These are phyloP conservation scores for Lactarius hengduanensis DNA, from an alignment of 768 basidiomycete genomes.

Conservation along the genomic window DNA sequence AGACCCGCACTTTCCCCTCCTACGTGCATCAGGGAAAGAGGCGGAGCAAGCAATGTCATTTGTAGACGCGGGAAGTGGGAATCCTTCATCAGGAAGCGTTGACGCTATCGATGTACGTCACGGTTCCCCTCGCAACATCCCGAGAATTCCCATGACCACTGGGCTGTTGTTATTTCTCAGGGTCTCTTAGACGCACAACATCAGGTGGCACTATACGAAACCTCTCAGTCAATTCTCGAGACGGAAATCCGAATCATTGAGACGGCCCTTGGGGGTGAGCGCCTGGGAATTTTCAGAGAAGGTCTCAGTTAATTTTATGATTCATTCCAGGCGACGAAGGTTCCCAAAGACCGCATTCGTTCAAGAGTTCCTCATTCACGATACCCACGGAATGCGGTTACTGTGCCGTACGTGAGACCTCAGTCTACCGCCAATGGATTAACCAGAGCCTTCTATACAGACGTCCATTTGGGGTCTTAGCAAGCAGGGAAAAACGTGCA, in stretches of 20 bases:
- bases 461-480: conserved; percentile 84
- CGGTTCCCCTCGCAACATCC: conserved; percentile 24
- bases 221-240: conserved; percentile 55
- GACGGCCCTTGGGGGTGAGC: conserved; percentile 61
- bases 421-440: conserved; percentile 7
- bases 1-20: conserved; percentile 5
- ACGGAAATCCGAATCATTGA: conserved; percentile 65
- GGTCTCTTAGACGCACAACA: conserved; percentile 62
- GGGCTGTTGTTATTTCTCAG: conserved; percentile 37
- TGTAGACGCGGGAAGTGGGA: conserved; percentile 46
- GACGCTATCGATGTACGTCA: conserved; percentile 59
- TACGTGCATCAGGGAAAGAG: conserved; percentile 47
- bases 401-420: conserved; percentile 43
- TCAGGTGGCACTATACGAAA: conserved; percentile 52
- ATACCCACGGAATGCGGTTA: conserved; percentile 81
- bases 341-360: conserved; percentile 64
- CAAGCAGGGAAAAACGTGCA: conserved; percentile 86
- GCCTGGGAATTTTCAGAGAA: not conserved
- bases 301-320: not conserved
- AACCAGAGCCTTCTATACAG: conserved; percentile 38
- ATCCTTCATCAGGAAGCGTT: conserved; percentile 52
- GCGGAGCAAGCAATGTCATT: conserved; percentile 49
- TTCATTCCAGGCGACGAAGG: conserved; percentile 65
- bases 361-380: conserved; percentile 84
- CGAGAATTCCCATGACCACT: conserved; percentile 21